Base-by-base conservation (phyloP, 1,284 basidiomycete genomes). In the Dichomitus squalens region DNA sequence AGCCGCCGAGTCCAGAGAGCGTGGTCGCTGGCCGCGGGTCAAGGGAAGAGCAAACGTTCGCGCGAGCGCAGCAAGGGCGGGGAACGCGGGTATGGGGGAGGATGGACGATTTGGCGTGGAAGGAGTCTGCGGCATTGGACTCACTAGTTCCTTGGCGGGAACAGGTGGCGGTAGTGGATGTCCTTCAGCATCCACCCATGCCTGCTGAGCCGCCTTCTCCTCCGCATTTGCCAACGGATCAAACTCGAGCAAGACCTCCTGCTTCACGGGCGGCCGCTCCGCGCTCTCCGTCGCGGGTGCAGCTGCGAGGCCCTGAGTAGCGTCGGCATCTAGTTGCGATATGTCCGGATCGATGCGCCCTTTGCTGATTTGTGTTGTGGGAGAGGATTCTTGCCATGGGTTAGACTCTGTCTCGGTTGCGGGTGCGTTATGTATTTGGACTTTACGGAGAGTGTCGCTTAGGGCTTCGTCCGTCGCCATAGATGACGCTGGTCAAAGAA, bases 31-130 rank as follows among this genome's bases (percentile, higher is more conserved):
- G 14, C 60, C 64, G 27, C 79, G 76, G 20, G 77, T 69, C 33
- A 62, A 66, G 0, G 84, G 84, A 40, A 86, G 77, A 3, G 86
- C 74, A 64, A 90, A 83, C 3, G 81, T 80, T 35, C 84, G 82
- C 1, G 89, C 87, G 46, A 91, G 68, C 1, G 86, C 79, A 20
- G 86, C 81, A 20, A 89, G 73, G 1, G 86, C 82, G 0, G 86
- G 76, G 56, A 88, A 87, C 0, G 81, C 70, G 20, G 82, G 64
- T 21, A 73, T 65, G 14, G 71, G 61, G n/a, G 76, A 66, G 9
- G 71, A 63, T 5, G 72, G 58, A 18, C 64, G 64, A 39, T 61
- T 62, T 12, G 64, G 55, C 1, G 58, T 59, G n/a, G 69, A 56
- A 0, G 64, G 60, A 4, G 55, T 44, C 38, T 61, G 58, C 47